Percentiles rank a stretch among this genome's conserved stretches.
Evolutionary conservation across 1,284 basidiomycete species (phyloP).

Genomic region (Tetrapyrgos nigripes): DNA sequence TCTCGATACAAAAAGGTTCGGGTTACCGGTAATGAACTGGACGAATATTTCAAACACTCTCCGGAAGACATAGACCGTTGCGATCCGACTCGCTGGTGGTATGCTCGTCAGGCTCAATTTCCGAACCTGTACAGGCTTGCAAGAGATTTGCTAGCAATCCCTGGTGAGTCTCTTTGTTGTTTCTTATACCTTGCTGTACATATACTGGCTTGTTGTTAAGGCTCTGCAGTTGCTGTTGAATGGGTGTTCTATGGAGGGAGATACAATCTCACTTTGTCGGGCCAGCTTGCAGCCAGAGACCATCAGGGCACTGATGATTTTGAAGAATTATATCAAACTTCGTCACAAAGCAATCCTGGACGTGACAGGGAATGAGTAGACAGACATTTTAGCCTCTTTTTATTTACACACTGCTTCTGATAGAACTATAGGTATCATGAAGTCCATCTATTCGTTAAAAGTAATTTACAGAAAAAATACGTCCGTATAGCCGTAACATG

Average conservation of each 20-base stretch:
- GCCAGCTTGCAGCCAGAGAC: slow-evolving; percentile 11
- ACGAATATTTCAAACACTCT: slow-evolving; percentile 24
- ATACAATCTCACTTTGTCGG: slow-evolving; percentile 8
- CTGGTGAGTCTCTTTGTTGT: neutral
- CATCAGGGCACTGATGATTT: slow-evolving; percentile 9
- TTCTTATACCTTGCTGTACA: neutral
- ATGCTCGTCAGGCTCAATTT: slow-evolving; percentile 19
- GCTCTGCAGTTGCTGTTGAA: slow-evolving; percentile 14
- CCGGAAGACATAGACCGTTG: slow-evolving; percentile 21
- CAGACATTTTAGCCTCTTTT: no score
- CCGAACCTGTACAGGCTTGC: slow-evolving; percentile 20
- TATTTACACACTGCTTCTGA: no score
- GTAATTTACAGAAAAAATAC: no score
- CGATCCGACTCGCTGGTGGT: slow-evolving; percentile 28
- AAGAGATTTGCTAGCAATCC: slow-evolving; percentile 12
- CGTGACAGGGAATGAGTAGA: neutral
- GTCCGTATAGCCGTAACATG: no score
- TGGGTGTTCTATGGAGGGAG: slow-evolving; percentile 11
- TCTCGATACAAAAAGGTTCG: slow-evolving; percentile 12
- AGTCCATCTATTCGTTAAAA: no score
- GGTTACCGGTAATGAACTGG: slow-evolving; percentile 20
- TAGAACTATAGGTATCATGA: no score
- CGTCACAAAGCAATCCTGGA: slow-evolving; percentile 8
- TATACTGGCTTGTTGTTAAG: slow-evolving; percentile 5
- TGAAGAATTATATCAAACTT: slow-evolving; percentile 5